Conservation (phyloP, 2,329 filamentous ascomycete genomes). For the Cladosporium sp. region DNA sequence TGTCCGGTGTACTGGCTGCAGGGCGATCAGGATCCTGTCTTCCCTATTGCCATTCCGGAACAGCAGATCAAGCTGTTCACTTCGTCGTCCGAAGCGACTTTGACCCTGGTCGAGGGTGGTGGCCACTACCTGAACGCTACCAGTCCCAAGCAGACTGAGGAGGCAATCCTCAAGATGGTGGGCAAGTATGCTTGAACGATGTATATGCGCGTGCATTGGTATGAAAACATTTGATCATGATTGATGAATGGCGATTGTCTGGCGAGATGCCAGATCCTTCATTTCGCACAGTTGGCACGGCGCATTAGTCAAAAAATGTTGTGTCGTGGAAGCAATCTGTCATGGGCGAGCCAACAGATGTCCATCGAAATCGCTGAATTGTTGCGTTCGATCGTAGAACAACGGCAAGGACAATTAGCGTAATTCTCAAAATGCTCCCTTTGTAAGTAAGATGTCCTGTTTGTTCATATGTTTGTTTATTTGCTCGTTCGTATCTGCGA, state of each 20-base stretch:
- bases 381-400: too few species aligned
- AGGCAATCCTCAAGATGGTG: constrained; percentile 34
- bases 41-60: constrained; percentile 41
- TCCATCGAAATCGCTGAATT: too few species aligned
- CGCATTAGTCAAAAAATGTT: too few species aligned
- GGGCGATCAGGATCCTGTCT: constrained; percentile 43
- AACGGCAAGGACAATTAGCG: too few species aligned
- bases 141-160: constrained; percentile 45
- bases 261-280: too few species aligned
- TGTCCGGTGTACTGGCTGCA: constrained; percentile 54
- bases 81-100: constrained; percentile 43
- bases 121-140: constrained; percentile 51
- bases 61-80: constrained; percentile 51
- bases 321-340: too few species aligned
- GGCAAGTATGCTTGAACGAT: constrained; percentile 24
- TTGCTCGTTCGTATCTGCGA: too few species aligned
- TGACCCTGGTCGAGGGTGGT: constrained; percentile 47
- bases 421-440: too few species aligned
- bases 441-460: too few species aligned
- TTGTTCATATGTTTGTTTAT: too few species aligned
- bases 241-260: neutral
- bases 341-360: too few species aligned
- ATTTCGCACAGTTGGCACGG: too few species aligned
- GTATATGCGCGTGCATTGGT: neutral
- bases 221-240: neutral